Conservation (phyloP, 164 flowering plant species). For the Brasenia schreberi region DNA sequence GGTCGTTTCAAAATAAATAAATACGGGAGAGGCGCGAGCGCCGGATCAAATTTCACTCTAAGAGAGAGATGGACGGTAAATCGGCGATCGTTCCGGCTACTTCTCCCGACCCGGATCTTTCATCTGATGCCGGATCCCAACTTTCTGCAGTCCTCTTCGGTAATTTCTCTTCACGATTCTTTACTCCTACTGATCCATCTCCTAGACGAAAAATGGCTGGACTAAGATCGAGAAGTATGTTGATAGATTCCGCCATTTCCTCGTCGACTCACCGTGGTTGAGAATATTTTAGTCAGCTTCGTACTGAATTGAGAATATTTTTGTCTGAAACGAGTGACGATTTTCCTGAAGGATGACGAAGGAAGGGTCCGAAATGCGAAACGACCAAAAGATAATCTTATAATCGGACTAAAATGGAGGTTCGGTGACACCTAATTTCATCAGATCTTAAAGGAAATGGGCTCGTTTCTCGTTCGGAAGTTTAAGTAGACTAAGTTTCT, state of each 20-base stretch:
- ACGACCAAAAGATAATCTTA: too few species aligned
- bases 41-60: not conserved
- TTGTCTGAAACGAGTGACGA: too few species aligned
- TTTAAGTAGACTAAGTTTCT: too few species aligned
- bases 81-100: conserved; percentile 14
- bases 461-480: too few species aligned
- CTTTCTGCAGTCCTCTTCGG: conserved; percentile 35
- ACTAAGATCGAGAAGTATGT: not conserved
- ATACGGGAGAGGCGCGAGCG: not conserved
- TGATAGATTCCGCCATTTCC: not conserved
- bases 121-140: conserved; percentile 22
- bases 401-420: too few species aligned
- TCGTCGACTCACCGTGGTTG: too few species aligned
- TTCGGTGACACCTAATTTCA: too few species aligned
- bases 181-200: not conserved
- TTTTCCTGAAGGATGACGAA: too few species aligned
- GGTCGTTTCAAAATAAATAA: not conserved
- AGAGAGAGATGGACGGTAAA: conserved; percentile 5
- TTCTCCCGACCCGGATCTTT: conserved; percentile 16
- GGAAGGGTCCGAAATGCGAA: too few species aligned
- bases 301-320: too few species aligned
- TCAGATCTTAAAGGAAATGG: too few species aligned
- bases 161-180: conserved; percentile 4
- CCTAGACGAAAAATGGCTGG: not conserved
- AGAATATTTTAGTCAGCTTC: too few species aligned